A percentile compares a stretch with the other conserved stretches of the same genome.
These are phyloP conservation scores for Paramyrothecium roridum DNA, from an alignment of 2,329 filamentous ascomycete species.

Conservation along the genomic window DNA sequence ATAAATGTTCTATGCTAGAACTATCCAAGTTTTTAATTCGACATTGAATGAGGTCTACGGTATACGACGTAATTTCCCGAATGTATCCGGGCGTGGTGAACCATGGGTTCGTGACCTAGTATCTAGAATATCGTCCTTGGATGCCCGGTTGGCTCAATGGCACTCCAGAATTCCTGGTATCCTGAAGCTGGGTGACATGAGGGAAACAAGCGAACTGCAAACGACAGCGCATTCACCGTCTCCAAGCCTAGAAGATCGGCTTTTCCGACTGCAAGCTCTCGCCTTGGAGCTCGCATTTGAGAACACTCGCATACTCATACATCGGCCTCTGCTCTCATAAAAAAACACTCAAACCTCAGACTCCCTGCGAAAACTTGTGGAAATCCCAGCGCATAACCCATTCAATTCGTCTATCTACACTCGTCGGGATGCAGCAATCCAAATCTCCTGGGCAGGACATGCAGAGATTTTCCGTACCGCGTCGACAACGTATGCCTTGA, in stretches of 20 bases:
- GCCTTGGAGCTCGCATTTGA: constrained; percentile 27
- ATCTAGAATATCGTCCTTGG: not conserved
- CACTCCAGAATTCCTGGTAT: not conserved
- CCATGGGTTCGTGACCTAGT: not conserved
- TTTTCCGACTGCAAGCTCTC: constrained; percentile 27
- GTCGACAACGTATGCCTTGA: constrained; percentile 17
- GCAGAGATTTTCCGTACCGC: constrained; percentile 9
- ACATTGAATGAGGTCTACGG: constrained; percentile 11
- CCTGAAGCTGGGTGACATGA: constrained; percentile 2
- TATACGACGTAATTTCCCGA: not conserved
- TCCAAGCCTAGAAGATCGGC: constrained; percentile 4
- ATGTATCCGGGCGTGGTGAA: not conserved
- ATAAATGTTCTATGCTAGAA: constrained; percentile 16
- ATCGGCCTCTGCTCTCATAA: constrained; percentile 14
- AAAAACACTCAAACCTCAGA: not conserved
- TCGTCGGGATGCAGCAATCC: constrained; percentile 17
- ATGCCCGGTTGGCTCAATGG: constrained; percentile 6
- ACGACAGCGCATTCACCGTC: too few species aligned
- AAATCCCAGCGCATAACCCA: accelerated
- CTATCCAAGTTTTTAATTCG: constrained; percentile 13
- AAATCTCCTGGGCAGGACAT: constrained; percentile 13
- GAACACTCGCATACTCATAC: constrained; percentile 25
- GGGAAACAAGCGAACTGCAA: not conserved
- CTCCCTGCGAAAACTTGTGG: not conserved
- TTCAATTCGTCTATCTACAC: constrained; percentile 9